Evolutionary conservation across 2,329 filamentous ascomycete genomes (phyloP), one percentile per base, ranked within the genome.

Genomic region (Aschersonia sp.): DNA sequence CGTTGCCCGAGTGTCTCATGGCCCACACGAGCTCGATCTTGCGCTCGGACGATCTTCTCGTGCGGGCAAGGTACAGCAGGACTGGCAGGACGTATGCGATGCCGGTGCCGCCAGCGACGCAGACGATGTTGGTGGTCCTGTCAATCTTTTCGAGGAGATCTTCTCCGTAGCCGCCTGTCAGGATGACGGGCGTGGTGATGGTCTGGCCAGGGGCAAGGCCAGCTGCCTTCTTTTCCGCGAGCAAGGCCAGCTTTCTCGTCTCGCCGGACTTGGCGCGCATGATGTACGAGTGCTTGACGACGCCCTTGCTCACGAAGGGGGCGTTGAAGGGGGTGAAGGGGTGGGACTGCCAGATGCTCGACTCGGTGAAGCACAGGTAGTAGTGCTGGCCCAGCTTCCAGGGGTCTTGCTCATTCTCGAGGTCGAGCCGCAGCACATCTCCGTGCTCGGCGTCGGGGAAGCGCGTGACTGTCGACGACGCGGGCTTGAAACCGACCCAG

Each of bases 371-470:
- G 59, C 74, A 82, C 12, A 86, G 66, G 55, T 78, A 86, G 59
- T 83, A 86, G 57, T 87, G 83, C 60, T 86, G 78, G 8, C 83
- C 82, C 10, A 83, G 66, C 10, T 68, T 64, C 81, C 82, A 87
- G 0, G 73, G 59, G 31, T 72, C 69, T 46, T 83, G 78, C 2
- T 69, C 59, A 52, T 83, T 77, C 1, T 73, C 63, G 50, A 86
- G 78, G 47, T 87, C 81, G 4, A 88, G 63, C 1, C 83, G 71
- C 1, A 87, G 65, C 1, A 86, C 71, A 49, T 79, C 73, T 5
- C 78, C 80, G 47, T 76, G 63, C n/a, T 73, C 68, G 1, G 64
- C 57, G 47, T 81, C 76, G 1, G 67, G 63, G 55, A 83, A 81
- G 3, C 70, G 56, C 11, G 60, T 61, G 2, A 64, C 53, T 8